Evolutionary conservation across 257 asterid species (phyloP).

Genomic region (Penstemon davidsonii): DNA sequence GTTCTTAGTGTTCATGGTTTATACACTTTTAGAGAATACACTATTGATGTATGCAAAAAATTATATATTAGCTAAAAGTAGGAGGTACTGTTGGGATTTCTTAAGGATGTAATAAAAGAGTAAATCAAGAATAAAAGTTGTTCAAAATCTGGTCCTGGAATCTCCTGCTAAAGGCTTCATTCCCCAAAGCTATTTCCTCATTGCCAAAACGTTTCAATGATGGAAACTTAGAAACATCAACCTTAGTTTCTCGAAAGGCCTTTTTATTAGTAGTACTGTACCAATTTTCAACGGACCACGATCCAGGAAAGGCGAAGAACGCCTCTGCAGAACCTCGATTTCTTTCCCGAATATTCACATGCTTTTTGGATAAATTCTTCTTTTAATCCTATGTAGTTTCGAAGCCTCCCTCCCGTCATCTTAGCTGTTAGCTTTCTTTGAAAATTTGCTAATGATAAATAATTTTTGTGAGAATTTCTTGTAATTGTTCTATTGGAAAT

Average conservation of each 20-base stretch:
- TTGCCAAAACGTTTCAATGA: slow-evolving; percentile 60
- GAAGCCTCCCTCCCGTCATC: slow-evolving; percentile 53
- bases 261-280: slow-evolving; percentile 25
- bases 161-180: slow-evolving; percentile 57
- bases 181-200: slow-evolving; percentile 58
- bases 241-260: slow-evolving; percentile 63
- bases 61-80: no score
- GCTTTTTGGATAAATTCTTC: slow-evolving; percentile 66
- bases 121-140: not conserved
- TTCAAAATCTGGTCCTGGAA: slow-evolving; percentile 43
- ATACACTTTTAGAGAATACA: no score
- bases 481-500: no score
- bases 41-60: no score
- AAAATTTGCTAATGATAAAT: no score
- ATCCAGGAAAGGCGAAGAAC: slow-evolving; percentile 68
- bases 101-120: no score
- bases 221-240: slow-evolving; percentile 49
- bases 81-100: no score
- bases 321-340: slow-evolving; percentile 45
- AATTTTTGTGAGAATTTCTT: no score
- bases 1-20: no score
- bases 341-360: slow-evolving; percentile 50
- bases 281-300: slow-evolving; percentile 67
- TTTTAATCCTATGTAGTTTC: slow-evolving; percentile 45
- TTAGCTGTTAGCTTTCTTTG: not conserved